Base-by-base conservation (phyloP, 768 basidiomycete species). In the Auricularia sp. region DNA sequence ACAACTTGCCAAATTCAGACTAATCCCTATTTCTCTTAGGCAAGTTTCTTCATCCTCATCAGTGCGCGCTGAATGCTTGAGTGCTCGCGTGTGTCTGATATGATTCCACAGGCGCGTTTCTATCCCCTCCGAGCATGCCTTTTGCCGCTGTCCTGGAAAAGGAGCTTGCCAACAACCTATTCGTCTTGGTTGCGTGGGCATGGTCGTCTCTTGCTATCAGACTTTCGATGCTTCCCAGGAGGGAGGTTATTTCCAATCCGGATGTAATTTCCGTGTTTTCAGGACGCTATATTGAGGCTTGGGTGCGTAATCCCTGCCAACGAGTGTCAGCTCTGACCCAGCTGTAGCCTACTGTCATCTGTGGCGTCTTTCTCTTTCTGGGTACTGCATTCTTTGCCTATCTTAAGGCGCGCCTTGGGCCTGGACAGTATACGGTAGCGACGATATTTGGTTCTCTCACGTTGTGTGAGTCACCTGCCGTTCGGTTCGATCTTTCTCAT, bases 101-200 rank as follows among this genome's bases (percentile, higher is more conserved):
- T 18, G 39, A 42, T 14, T 34, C 1, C 29, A 13, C 63, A 88
- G 88, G 82, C 3, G 76, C 84, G 0, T 82, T 90, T 67, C 68
- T 91, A 3, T 86, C 86, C 3, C 86, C 89, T 1, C 87, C 89
- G 0, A 76, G 70, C 24, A 88, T 88, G 63, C 85, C 87, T 1
- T 88, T 90, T 69, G 75, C 87, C n/a, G 77, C 80, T 3, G 85
- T 87, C 3, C 70, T 88, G 14, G 88, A 90, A 70, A 83, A 87
- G 1, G 87, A 90, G 69, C 54, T 82, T 8, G 75, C 82, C 6
- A 82, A 86, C 39, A 66, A 88, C 4, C n/a, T 78, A 0, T 83
- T 85, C 61, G 80, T 80, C 0, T 67, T 76, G 1, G 18, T 78
- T 11, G 77, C 79, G 29, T 90, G 86, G 87, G 87, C 81, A 86